Conservation (phyloP, 345 rosid species). For the Litchi chinensis region DNA sequence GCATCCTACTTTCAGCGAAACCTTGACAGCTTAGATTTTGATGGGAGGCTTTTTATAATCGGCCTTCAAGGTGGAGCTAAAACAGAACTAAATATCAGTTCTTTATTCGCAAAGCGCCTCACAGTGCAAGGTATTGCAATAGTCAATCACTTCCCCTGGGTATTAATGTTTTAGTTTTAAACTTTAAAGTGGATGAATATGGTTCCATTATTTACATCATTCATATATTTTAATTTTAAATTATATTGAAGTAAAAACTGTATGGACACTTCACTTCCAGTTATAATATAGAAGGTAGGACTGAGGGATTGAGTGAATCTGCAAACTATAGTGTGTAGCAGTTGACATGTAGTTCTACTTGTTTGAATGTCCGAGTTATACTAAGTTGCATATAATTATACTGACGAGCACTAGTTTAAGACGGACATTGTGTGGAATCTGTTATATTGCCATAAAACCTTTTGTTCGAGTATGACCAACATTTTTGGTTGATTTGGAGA, state of each 20-base stretch:
- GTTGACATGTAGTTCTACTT: neutral
- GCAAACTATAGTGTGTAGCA: neutral
- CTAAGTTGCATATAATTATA: neutral
- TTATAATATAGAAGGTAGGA: neutral
- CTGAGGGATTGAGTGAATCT: neutral
- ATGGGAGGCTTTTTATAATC: constrained; percentile 84
- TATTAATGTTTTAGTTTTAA: neutral
- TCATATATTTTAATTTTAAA: neutral
- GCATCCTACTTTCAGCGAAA: constrained; percentile 80
- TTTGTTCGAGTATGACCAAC: neutral
- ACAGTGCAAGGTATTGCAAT: constrained; percentile 74
- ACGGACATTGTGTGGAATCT: neutral
- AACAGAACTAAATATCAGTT: constrained; percentile 56
- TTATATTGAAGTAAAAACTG: neutral
- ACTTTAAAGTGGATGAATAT: constrained; percentile 10
- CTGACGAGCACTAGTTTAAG: neutral
- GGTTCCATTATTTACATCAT: neutral
- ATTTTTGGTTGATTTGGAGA: too few relatives aligned
- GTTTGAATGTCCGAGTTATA: neutral
- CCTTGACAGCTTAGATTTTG: constrained; percentile 73
- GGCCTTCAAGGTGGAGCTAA: constrained; percentile 71
- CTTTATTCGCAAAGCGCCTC: constrained; percentile 70
- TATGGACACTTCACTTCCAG: neutral
- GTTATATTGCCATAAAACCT: neutral
- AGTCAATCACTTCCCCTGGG: neutral